Evolutionary conservation across 768 basidiomycete genomes (phyloP), one percentile per base, ranked within the genome.

Genomic region (Serendipita sp.): DNA sequence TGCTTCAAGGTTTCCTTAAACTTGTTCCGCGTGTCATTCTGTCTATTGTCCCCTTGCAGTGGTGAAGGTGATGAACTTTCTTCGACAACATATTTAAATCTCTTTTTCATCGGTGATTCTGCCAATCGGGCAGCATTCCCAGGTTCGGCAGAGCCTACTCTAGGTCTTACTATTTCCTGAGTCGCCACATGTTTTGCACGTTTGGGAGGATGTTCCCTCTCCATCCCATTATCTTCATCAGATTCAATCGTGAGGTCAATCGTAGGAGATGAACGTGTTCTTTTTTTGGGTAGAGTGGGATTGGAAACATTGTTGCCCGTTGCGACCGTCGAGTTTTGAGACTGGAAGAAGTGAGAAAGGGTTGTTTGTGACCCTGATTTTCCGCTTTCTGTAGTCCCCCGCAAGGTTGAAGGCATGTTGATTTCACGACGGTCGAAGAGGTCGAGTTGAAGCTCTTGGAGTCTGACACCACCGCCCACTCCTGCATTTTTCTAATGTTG

Each of bases 191-290:
- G 40, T 13, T 58, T 62, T 15, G 37, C 55, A 37, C 63, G 50
- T 50, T 64, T 66, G 29, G 44, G 34, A 43, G 66, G 64, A 33
- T 44, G 66, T 15, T 65, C 29, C n/a, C 3, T 52, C 13, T 6
- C 40, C 40, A 13, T 13, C 40, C 13, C 40, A 18, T 58, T 63
- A 31, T 66, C 67, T 37, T 68, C 58, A 31, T 67, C 68, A 45
- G 75, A 76, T 55, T 78, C 79, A 31, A 69, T 63, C 10, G 84
- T 83, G 66, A 85, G 72, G 74, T 86, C 85, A 63, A 85, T 80
- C 16, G 76, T n/a, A 8, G n/a, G 48, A 31, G 48, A 50, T 50
- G n/a, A 18, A 8, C 48, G n/a, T n/a, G 8, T 50, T 18, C 48
- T 5, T 50, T 50, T 40, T 40, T 40, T 5, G 40, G 40, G 40